Evolutionary conservation across 441 rosid genomes (phyloP).

Genomic region (Syzygium malaccense): DNA sequence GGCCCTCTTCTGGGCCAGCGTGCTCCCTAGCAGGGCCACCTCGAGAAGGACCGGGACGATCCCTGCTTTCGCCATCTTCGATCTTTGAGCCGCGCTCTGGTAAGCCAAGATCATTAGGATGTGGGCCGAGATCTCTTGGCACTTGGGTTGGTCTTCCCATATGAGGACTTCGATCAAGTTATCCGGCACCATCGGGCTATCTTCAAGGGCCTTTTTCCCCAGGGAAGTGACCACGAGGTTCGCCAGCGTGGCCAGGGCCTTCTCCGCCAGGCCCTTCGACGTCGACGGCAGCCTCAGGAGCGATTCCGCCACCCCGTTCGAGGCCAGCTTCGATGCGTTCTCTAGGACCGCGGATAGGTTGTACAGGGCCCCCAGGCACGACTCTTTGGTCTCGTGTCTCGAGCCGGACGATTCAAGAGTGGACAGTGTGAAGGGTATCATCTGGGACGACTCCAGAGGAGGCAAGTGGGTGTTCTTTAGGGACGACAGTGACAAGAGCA

Average conservation of each 20-base stretch:
- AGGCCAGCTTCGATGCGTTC: conserved; percentile 46
- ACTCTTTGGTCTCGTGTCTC: conserved; percentile 36
- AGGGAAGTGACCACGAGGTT: conserved; percentile 61
- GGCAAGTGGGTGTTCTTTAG: conserved; percentile 34
- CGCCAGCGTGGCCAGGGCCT: conserved; percentile 62
- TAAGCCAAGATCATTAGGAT: conserved; percentile 82
- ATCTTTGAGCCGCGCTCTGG: conserved; percentile 60
- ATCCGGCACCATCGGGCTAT: conserved; percentile 39
- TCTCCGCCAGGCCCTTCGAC: conserved; percentile 45
- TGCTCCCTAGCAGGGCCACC: conserved; percentile 58
- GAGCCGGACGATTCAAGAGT: conserved; percentile 42
- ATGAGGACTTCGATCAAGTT: conserved; percentile 65
- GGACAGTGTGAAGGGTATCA: conserved; percentile 41
- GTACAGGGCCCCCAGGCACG: conserved; percentile 44
- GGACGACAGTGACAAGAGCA: conserved; percentile 56
- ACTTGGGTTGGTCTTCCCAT: conserved; percentile 84
- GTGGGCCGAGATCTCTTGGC: conserved; percentile 78
- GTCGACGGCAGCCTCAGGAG: conserved; percentile 35
- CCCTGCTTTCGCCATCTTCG: conserved; percentile 71
- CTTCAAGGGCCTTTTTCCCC: conserved; percentile 76
- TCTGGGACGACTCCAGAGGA: conserved; percentile 32
- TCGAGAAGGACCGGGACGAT: conserved; percentile 73
- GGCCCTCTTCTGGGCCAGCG: conserved; percentile 81
- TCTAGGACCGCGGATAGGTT: conserved; percentile 59
- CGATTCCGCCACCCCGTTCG: conserved; percentile 36